Base-by-base conservation (phyloP, 1,284 basidiomycete genomes). In the Sphaerobolus stellatus region DNA sequence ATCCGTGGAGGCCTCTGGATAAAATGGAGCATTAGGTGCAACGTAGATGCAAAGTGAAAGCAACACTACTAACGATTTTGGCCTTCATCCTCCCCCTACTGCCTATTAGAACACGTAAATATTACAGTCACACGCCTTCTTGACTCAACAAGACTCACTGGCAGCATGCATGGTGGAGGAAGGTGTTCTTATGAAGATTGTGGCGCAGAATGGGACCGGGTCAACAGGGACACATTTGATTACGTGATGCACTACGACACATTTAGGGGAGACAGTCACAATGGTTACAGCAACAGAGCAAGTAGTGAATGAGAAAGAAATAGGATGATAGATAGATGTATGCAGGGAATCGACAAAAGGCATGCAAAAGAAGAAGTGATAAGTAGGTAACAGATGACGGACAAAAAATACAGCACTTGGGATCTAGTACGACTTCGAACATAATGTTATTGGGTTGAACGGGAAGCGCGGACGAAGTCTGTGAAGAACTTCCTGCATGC, bases 401-500 rank as follows among this genome's bases (percentile, higher is more conserved):
- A 13, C n/a, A 20, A 45, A 45, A 45, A 45, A 20, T 16, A 24
- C 11, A 13, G 43, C n/a, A n/a, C n/a, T n/a, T n/a, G n/a, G n/a
- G n/a, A n/a, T n/a, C n/a, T n/a, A n/a, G n/a, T n/a, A n/a, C n/a
- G n/a, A n/a, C n/a, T n/a, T n/a, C n/a, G n/a, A n/a, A n/a, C n/a
- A n/a, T n/a, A n/a, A n/a, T n/a, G n/a, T n/a, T n/a, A n/a, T n/a
- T n/a, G n/a, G n/a, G n/a, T 30, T 11, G 50, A 53, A 14, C 58
- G 56, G 14, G 50, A 55, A 5, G 53, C 46, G 16, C 57, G 58
- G 24, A 92, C 84, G 61, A 94, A 88, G 61, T 94, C 93, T 27
- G 86, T 81, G 70, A 94, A 93, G 66, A 92, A 95, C 77, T 90
- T 94, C 64, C 90, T 83, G 75, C 98, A 97, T 44, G 77, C 76